These are phyloP conservation scores for Penicillium canescens DNA, from an alignment of 495 filamentous ascomycete species.

Conservation along the genomic window DNA sequence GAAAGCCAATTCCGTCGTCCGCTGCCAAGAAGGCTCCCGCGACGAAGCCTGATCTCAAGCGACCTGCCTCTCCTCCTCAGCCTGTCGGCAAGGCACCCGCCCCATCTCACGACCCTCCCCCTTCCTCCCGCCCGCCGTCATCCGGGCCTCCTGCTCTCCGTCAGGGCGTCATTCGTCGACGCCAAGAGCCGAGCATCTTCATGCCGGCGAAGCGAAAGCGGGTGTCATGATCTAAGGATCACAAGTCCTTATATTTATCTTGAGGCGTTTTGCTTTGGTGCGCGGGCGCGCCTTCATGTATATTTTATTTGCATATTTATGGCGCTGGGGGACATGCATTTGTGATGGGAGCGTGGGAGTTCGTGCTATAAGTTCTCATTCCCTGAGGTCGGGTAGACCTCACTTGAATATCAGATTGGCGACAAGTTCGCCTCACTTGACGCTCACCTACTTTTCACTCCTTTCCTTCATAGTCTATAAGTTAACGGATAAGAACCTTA, in stretches of 20 bases:
- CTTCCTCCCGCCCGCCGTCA: neutral
- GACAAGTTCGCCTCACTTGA: too few species aligned
- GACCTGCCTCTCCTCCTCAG: slow-evolving; percentile 13
- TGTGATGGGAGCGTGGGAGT: too few species aligned
- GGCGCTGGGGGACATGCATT: too few species aligned
- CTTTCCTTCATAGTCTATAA: too few species aligned
- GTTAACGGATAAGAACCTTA: too few species aligned
- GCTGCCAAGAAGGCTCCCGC: slow-evolving; percentile 6
- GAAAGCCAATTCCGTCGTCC: slow-evolving; percentile 10
- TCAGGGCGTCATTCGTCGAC: slow-evolving; percentile 29
- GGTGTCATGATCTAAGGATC: slow-evolving; percentile 9
- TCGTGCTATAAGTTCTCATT: too few species aligned
- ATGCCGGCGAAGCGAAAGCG: slow-evolving; percentile 42
- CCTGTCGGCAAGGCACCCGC: neutral
- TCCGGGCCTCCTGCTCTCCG: slow-evolving; percentile 16
- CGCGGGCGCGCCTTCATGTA: too few species aligned
- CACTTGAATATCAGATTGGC: too few species aligned
- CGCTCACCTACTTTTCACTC: too few species aligned
- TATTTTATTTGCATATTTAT: too few species aligned
- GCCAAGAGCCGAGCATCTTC: slow-evolving; percentile 38
- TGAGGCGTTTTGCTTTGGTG: neutral
- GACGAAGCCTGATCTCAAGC: slow-evolving; percentile 7
- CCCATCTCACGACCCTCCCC: neutral
- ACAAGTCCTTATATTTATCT: neutral
- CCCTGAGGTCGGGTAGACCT: too few species aligned